Conservation (phyloP, 768 basidiomycete genomes). For the Albatrellus ellisii region DNA sequence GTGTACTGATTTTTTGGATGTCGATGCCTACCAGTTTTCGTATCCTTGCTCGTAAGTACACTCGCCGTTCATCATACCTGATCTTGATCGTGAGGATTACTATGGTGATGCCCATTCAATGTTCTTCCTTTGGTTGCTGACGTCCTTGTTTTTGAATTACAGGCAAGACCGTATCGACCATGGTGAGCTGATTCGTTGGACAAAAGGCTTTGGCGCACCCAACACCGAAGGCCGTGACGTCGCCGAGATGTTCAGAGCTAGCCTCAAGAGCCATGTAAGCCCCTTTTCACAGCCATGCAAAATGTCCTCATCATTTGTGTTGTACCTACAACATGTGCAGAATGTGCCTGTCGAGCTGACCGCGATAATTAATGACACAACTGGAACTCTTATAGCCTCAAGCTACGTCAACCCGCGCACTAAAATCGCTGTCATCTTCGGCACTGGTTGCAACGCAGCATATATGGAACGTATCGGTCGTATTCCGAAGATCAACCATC, state of each 20-base stretch:
- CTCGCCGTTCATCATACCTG: neutral
- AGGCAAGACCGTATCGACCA: constrained; percentile 95
- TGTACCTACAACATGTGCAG: constrained; percentile 24
- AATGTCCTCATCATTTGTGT: no score
- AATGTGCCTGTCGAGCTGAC: constrained; percentile 73
- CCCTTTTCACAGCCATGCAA: no score
- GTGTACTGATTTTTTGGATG: constrained; percentile 10
- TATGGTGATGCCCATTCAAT: neutral
- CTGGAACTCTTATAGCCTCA: constrained; percentile 93
- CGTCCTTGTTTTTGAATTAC: constrained; percentile 2
- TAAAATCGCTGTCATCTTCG: constrained; percentile 93
- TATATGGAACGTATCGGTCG: constrained; percentile 87
- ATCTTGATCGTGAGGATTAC: neutral
- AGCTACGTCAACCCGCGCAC: constrained; percentile 88
- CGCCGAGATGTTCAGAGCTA: constrained; percentile 82
- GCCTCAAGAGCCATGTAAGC: constrained; percentile 65
- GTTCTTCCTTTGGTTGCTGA: neutral
- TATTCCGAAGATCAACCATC: constrained; percentile 71
- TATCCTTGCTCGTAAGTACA: constrained; percentile 80
- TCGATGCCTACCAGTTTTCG: constrained; percentile 56
- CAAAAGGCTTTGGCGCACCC: constrained; percentile 91
- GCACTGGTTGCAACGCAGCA: constrained; percentile 96
- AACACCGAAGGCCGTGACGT: constrained; percentile 92
- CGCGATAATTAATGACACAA: constrained; percentile 95
- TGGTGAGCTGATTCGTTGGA: constrained; percentile 92